Evolutionary conservation across 371 early-diverging fungal genomes (phyloP), one percentile per base, ranked within the genome.

Genomic region (Actinomucor elegans): DNA sequence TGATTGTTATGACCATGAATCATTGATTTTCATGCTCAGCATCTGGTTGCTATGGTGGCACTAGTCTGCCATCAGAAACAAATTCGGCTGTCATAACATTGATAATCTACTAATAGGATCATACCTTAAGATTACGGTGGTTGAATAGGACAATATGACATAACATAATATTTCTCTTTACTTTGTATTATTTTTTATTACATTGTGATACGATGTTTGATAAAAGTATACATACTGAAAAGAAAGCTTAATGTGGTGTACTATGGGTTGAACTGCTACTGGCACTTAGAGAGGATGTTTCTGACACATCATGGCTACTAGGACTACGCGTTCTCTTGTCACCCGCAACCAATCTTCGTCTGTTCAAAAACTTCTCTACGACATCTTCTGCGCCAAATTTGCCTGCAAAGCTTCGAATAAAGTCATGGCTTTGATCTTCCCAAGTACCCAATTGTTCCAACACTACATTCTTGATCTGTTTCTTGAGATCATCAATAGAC

Each of bases 341-440:
- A 26, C 46, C 37, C n/a, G 52, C 28, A 41, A 54, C 27, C 33
- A 67, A 17, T 42, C 63, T 50, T 28, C 63, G 67, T 20, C 49
- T 59, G 23, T 53, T 59, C 15, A 64, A 47, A 44, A 67, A 64
- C 14, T 64, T 55, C 29, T 63, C 56, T n/a, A 85, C 74, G n/a
- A 83, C 73, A 54, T 67, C 65, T 49, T 84, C 84, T 4, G 79
- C 78, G 9, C 86, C 87, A 66, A 90, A 90, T 60, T 80, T 66
- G 10, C 77, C 75, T 20, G 83, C 75, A 59, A 90, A 90, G 17
- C 83, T 88, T 29, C 77, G 68, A 20, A 89, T 75, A 40, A 87
- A 75, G 43, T 88, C 89, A 44, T 87, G 83, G 27, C 83, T 82
- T 24, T 85, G 68, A 31, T 77, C 81, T 55, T 88, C 88, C 89